Evolutionary conservation across 1,284 basidiomycete species (phyloP).

Genomic region (Heterobasidion irregulare): DNA sequence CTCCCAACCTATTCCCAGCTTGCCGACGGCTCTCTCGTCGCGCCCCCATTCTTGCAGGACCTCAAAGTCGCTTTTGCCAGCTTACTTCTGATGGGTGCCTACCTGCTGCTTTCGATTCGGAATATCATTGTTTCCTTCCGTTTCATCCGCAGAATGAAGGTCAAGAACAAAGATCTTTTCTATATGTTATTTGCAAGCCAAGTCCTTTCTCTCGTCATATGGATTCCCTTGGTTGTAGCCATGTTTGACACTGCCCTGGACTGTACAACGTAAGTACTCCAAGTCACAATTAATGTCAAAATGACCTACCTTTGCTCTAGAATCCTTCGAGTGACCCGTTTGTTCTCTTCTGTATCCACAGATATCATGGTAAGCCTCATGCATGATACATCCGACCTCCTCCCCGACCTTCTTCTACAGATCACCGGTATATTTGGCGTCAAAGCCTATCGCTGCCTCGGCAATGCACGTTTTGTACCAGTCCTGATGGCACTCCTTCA

Average conservation of each 20-base stretch:
- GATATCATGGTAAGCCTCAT: constrained; percentile 31
- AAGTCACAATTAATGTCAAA: not conserved
- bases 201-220: constrained; percentile 37
- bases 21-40: constrained; percentile 51
- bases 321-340: constrained; percentile 4
- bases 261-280: constrained; percentile 27
- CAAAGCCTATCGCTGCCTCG: constrained; percentile 60
- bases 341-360: constrained; percentile 10
- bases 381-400: no score
- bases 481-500: constrained; percentile 33
- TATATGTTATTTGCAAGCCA: constrained; percentile 50
- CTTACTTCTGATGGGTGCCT: constrained; percentile 38
- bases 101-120: constrained; percentile 43
- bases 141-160: constrained; percentile 46
- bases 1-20: constrained; percentile 39
- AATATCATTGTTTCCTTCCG: constrained; percentile 44
- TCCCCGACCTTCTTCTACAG: constrained; percentile 20
- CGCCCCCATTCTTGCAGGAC: constrained; percentile 37
- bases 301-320: not conserved
- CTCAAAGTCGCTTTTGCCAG: constrained; percentile 31
- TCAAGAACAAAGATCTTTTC: constrained; percentile 55
- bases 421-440: constrained; percentile 56
- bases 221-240: constrained; percentile 34
- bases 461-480: constrained; percentile 45
- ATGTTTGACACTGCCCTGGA: constrained; percentile 33